phyloP scores from a whole-genome alignment of 2,329 filamentous ascomycete genomes.

The Lachnellula suecica region DNA sequence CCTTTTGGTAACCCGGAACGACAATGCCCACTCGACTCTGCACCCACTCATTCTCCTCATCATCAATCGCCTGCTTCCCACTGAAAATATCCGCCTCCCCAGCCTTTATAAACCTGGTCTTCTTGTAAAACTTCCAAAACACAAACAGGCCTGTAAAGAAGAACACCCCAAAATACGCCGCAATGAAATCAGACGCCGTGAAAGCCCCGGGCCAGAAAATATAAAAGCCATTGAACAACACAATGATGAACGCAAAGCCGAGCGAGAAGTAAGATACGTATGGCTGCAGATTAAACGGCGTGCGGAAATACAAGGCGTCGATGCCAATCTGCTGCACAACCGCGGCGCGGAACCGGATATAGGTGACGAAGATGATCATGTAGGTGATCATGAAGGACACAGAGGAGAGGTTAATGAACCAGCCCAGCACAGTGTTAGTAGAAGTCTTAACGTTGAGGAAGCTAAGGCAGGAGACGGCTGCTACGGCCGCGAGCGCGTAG shows the following conservation, averaged over 20 bases:
- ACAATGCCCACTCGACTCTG: neutral
- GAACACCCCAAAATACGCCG: constrained; percentile 52
- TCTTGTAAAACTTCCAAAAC: constrained; percentile 6
- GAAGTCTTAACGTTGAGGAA: constrained; percentile 45
- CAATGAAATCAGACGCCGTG: constrained; percentile 47
- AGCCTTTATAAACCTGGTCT: constrained; percentile 5
- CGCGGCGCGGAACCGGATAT: constrained; percentile 49
- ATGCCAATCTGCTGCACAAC: constrained; percentile 49
- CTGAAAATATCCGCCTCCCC: constrained; percentile 30
- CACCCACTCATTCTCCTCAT: constrained; percentile 4
- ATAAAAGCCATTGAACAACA: constrained; percentile 57
- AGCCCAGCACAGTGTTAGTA: constrained; percentile 47
- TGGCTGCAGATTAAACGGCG: constrained; percentile 44
- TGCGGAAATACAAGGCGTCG: constrained; percentile 49
- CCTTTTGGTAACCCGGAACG: neutral
- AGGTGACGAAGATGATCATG: constrained; percentile 45
- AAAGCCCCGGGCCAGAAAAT: constrained; percentile 49
- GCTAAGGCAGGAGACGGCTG: constrained; percentile 42
- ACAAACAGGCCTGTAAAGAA: constrained; percentile 55
- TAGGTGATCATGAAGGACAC: constrained; percentile 47
- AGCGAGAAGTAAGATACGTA: constrained; percentile 51
- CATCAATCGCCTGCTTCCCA: constrained; percentile 28
- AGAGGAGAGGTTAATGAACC: constrained; percentile 52
- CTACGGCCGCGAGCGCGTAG: constrained; percentile 40
- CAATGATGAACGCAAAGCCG: constrained; percentile 44